Evolutionary conservation across 768 basidiomycete genomes (phyloP).

Genomic region (Psilocybe cyanescens): DNA sequence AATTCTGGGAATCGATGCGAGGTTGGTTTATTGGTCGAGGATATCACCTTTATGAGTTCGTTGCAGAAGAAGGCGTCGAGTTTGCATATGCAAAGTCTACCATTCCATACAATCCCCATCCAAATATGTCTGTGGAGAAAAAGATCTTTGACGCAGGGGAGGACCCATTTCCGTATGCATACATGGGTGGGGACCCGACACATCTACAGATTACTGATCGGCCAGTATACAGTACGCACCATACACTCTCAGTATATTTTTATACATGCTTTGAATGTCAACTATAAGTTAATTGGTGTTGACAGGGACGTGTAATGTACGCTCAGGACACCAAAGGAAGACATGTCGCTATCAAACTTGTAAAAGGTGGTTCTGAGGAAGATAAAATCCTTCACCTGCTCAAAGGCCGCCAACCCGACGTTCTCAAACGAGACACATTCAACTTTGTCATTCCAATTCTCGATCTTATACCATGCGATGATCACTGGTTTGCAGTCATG

Average conservation of each 20-base stretch:
- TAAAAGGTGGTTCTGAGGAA: too few species aligned
- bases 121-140: neutral
- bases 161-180: neutral
- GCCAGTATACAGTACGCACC: neutral
- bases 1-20: neutral
- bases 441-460: neutral
- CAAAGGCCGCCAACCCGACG: neutral
- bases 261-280: too few species aligned
- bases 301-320: too few species aligned
- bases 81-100: neutral
- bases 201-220: neutral
- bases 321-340: too few species aligned
- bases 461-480: neutral
- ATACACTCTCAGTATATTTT: too few species aligned
- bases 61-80: neutral
- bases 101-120: too few species aligned
- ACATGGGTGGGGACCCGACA: neutral
- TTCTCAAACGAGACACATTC: neutral
- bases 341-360: too few species aligned
- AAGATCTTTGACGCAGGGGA: neutral
- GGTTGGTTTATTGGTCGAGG: neutral
- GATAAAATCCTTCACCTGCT: neutral
- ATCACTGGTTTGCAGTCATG: conserved; percentile 1
- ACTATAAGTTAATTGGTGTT: too few species aligned
- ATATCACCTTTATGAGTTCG: neutral